phyloP scores from a whole-genome alignment of 495 filamentous ascomycete species.

The Echria macrotheca region DNA sequence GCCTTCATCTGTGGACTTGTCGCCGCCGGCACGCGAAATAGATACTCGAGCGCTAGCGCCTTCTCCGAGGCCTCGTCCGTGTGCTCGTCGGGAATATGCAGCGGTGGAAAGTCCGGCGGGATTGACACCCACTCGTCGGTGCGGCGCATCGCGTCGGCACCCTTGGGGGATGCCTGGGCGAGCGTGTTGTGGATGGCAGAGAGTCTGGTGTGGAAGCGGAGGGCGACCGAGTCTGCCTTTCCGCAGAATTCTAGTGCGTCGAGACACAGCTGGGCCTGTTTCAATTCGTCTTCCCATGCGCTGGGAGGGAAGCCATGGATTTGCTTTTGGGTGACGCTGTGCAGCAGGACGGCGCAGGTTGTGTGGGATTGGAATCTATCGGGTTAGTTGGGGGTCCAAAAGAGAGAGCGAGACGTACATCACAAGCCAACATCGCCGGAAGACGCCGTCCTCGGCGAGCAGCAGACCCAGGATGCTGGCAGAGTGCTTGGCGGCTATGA shows the following conservation, averaged over 20 bases:
- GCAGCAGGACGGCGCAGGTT: constrained; percentile 25
- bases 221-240: constrained; percentile 18
- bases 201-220: constrained; percentile 17
- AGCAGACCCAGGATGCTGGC: constrained; percentile 23
- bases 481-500: constrained; percentile 23
- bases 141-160: background rate
- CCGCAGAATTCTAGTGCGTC: constrained; percentile 23
- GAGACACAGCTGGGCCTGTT: constrained; percentile 20
- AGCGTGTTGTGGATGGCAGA: constrained; percentile 20
- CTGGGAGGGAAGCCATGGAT: constrained; percentile 19
- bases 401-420: constrained; percentile 20
- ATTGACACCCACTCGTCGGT: constrained; percentile 20
- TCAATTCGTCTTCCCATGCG: constrained; percentile 21
- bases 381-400: background rate
- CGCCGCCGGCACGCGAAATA: constrained; percentile 14
- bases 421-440: constrained; percentile 30
- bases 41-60: constrained; percentile 7
- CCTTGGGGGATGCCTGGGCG: too few species aligned
- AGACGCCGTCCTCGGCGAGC: constrained; percentile 21
- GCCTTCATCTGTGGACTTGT: constrained; percentile 4
- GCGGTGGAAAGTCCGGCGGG: constrained; percentile 12
- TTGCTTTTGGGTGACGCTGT: constrained; percentile 25
- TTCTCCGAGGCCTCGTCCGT: background rate
- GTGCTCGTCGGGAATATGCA: background rate
- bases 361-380: constrained; percentile 29